Evolutionary conservation across 2,329 filamentous ascomycete genomes (phyloP), one percentile per base, ranked within the genome.

Genomic region (Aspergillus ustus): DNA sequence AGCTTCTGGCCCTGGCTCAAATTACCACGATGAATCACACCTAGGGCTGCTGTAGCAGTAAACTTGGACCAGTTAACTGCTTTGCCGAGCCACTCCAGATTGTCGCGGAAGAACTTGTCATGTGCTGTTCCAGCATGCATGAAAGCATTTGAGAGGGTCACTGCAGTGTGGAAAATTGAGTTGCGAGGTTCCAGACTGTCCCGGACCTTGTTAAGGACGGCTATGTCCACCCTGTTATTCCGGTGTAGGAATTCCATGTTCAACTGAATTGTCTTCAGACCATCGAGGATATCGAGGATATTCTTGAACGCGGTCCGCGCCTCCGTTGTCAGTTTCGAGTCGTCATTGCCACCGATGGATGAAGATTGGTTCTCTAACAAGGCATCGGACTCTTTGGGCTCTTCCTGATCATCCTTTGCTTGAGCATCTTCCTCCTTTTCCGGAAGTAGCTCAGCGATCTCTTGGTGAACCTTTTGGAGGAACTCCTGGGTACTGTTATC

Each of bases 1-100:
- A 99, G 85, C 80, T 97, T 97, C 73, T 93, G 89, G 1, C 93
- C 95, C 73, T 99, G 94, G 25, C 90, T 91, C 62, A 99, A 84
- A 77, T 99, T 99, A 59, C 95, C 95, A 50, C 93, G 90, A 78
- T 99, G 95, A 65, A 99, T 97, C 55, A 98, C 95, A 77, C 95
- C 95, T 6, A 99, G 83, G 7, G 95, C 95, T 60, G 95, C 95
- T 4, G 95, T 99, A 15, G 95, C 95, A 0, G 95, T 97, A 76
- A 99, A 99, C 77, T 99, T 99, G 63, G 93, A 97, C 95, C 95
- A 99, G 81, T 99, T 99, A 52, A 98, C 93, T 28, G 95, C 95
- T 82, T 98, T 99, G 63, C 94, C 93, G 3, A 99, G 82, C 95
- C 95, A 99, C 68, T 99, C 95, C 25, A 99, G 81, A 75, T 99